A percentile compares a stretch with the other conserved stretches of the same genome.
Evolutionary conservation across 306 rosid genomes (phyloP).

Genomic region (Lathyrus tuberosus): DNA sequence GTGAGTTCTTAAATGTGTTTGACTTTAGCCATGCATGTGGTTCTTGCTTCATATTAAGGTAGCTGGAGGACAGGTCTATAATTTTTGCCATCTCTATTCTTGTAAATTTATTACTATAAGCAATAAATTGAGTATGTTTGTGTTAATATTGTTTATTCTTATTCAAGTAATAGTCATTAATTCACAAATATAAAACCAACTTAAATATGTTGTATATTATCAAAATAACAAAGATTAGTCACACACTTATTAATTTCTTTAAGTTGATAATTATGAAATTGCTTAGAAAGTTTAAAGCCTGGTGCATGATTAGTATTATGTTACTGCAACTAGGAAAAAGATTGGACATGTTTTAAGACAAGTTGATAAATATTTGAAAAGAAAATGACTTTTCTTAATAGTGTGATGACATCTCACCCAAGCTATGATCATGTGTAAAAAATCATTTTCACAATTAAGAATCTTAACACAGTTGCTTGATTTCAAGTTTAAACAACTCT

Average conservation of each 20-base stretch:
- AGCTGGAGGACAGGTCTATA: slow-evolving; percentile 25
- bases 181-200: slow-evolving; percentile 34
- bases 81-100: slow-evolving; percentile 29
- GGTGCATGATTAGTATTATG: slow-evolving; percentile 14
- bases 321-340: slow-evolving; percentile 55
- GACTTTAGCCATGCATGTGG: slow-evolving; percentile 85
- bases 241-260: slow-evolving; percentile 2
- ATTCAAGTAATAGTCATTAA: slow-evolving; percentile 24
- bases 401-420: slow-evolving; percentile 58
- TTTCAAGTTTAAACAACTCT: slow-evolving; percentile 44
- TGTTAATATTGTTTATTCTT: slow-evolving; percentile 28
- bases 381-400: slow-evolving; percentile 48
- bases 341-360: slow-evolving; percentile 64
- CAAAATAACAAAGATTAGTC: slow-evolving; percentile 15
- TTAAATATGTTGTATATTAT: slow-evolving; percentile 52
- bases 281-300: slow-evolving; percentile 36
- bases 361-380: slow-evolving; percentile 45
- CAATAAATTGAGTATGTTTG: slow-evolving; percentile 40
- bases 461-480: slow-evolving; percentile 43
- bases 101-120: not conserved
- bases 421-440: slow-evolving; percentile 38
- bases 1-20: slow-evolving; percentile 79
- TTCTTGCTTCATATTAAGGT: slow-evolving; percentile 57
- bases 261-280: slow-evolving; percentile 33
- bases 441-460: slow-evolving; percentile 43